Evolutionary conservation across 305 asterid species (phyloP).

Genomic region (Fraxinus floribunda): DNA sequence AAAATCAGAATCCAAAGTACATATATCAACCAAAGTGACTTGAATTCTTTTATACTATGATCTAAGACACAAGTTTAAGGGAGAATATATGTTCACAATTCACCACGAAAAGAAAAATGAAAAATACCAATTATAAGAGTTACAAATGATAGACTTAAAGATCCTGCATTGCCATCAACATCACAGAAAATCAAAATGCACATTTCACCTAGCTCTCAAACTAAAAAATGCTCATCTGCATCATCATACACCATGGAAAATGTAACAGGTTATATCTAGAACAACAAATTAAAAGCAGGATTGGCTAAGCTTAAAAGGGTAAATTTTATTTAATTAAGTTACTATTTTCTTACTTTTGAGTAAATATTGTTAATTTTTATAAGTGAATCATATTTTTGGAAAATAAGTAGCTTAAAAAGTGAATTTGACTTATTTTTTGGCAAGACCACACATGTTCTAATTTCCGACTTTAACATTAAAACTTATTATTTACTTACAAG

Average conservation of each 20-base stretch:
- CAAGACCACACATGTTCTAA: background rate
- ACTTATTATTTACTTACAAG: background rate
- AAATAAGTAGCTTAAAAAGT: background rate
- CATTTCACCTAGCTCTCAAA: background rate
- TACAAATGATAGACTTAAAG: background rate
- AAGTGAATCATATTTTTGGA: background rate
- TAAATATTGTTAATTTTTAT: background rate
- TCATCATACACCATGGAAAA: background rate
- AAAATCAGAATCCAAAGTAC: constrained; percentile 15
- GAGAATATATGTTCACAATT: background rate
- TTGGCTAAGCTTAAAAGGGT: background rate
- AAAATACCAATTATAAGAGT: background rate
- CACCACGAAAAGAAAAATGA: background rate
- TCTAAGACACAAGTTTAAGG: background rate
- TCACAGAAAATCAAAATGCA: background rate
- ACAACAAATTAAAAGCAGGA: background rate
- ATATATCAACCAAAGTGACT: background rate
- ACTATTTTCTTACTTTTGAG: background rate
- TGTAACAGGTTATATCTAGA: background rate
- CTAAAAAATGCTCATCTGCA: background rate
- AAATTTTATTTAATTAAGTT: background rate
- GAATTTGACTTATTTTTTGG: background rate
- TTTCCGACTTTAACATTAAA: background rate
- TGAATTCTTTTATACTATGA: background rate
- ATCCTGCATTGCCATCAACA: background rate